Evolutionary conservation across 1,284 basidiomycete species (phyloP).

Genomic region (Ganoderma meredithae): DNA sequence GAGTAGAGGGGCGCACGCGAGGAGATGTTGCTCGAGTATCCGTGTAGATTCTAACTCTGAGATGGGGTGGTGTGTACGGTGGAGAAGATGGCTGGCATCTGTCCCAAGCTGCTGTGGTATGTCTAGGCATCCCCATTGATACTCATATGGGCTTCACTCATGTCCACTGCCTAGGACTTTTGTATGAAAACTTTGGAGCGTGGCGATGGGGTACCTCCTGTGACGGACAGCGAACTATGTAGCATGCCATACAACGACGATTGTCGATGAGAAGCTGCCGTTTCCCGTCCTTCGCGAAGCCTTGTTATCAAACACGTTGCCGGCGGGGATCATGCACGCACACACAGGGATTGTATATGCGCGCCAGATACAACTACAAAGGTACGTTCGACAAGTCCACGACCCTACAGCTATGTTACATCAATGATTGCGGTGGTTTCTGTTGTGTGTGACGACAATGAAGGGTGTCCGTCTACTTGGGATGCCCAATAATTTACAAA

Average conservation of each 20-base stretch:
- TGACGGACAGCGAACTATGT: neutral
- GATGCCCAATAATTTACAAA: constrained; percentile 24
- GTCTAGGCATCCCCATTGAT: neutral
- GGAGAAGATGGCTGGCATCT: neutral
- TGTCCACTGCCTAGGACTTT: neutral
- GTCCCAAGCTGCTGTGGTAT: neutral
- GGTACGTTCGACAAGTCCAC: neutral
- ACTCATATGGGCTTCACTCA: neutral
- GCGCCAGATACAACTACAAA: constrained; percentile 4
- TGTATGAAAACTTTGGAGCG: neutral
- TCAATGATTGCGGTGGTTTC: constrained; percentile 11
- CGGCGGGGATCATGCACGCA: neutral
- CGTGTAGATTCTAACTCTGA: constrained; percentile 6
- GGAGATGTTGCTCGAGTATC: constrained; percentile 9
- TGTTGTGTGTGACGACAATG: constrained; percentile 11
- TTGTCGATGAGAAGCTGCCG: constrained; percentile 1
- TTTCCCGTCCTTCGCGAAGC: neutral
- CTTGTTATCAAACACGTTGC: neutral
- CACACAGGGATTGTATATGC: neutral
- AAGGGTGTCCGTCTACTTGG: constrained; percentile 8
- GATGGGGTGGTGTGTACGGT: neutral
- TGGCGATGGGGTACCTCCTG: neutral
- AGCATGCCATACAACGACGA: neutral
- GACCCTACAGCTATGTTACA: constrained; percentile 15
- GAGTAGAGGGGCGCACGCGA: constrained; percentile 3